phyloP scores from a whole-genome alignment of 2,329 filamentous ascomycete species.

The Arthroderma sp. region DNA sequence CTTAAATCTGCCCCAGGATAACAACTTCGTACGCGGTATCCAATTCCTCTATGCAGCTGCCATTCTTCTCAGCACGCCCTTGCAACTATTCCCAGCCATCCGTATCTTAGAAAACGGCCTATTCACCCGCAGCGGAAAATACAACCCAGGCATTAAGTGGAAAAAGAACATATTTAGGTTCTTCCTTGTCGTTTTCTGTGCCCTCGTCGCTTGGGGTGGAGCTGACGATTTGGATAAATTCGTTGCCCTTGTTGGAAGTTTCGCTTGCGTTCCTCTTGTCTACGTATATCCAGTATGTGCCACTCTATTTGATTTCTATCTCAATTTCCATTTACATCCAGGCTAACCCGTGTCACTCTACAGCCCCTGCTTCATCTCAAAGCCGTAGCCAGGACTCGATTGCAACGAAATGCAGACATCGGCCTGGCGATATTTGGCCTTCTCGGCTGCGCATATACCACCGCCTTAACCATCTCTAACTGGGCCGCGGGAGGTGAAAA shows the following conservation, averaged over 20 bases:
- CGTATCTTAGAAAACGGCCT: conserved; percentile 90
- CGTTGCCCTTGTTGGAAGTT: conserved; percentile 88
- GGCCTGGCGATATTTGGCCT: conserved; percentile 68
- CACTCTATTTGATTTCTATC: background rate
- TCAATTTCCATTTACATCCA: conserved; percentile 4
- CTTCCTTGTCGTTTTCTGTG: conserved; percentile 76
- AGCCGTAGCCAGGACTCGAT: conserved; percentile 56
- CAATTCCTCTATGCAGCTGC: conserved; percentile 96
- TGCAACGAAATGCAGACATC: conserved; percentile 61
- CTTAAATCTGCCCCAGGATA: conserved; percentile 89
- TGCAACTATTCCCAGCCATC: conserved; percentile 96
- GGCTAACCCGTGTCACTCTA: conserved; percentile 6
- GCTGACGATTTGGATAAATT: conserved; percentile 95
- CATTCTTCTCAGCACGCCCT: conserved; percentile 86
- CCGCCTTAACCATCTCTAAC: conserved; percentile 68
- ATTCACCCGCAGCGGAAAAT: conserved; percentile 89
- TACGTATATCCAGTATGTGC: conserved; percentile 89
- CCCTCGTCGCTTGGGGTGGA: conserved; percentile 78
- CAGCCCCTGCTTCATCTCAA: conserved; percentile 83
- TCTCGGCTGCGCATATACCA: conserved; percentile 85
- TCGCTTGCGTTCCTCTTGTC: conserved; percentile 92
- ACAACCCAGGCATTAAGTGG: conserved; percentile 98
- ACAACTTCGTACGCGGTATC: conserved; percentile 86
- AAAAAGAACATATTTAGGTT: conserved; percentile 97
- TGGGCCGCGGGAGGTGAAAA: conserved; percentile 56